Evolutionary conservation across 768 basidiomycete genomes (phyloP), one percentile per base, ranked within the genome.

Genomic region (Lactifluus echinatus): DNA sequence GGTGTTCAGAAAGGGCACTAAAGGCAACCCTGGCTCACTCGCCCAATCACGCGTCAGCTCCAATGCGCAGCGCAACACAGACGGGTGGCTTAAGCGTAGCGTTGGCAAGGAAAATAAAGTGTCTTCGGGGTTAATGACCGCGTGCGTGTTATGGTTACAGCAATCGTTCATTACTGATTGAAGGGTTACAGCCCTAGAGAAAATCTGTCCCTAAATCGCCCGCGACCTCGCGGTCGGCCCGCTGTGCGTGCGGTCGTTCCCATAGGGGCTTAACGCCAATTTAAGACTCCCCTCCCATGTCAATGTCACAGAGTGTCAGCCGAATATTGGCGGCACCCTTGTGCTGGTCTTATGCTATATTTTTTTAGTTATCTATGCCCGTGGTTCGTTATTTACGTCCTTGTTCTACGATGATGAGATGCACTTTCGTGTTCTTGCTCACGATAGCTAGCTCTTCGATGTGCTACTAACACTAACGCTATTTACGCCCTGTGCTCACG

Each of bases 31-130:
- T 59, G 57, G 57, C 57, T 17, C 66, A 66, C 53, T 64, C 3
- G 48, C 71, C 5, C 79, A 82, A 10, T 76, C 83, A 15, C 74
- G 79, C 24, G 79, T 82, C 45, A 75, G 71, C 2, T 83, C 82
- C 0, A 75, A 72, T n/a, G 73, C 79, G 0, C 74, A 83, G 12
- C 75, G 84, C n/a, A 74, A 72, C 0, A 78, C 79, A 0, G 72
- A 81, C 1, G 86, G 85, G 1, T 82, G 79, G 82, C 71, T 81
- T 40, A 88, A 87, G 71, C 79, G 81, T 34, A 80, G 76, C 62
- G 74, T 70, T 0, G 78, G 76, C 29, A 69, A 83, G 74, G 69
- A 70, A 66, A 56, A 79, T 69, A 50, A 73, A 65, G 72, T 29
- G 50, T 50, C 71, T 55, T 67, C 71, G 65, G 66, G 74, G 61